Evolutionary conservation across 441 rosid genomes (phyloP), one percentile per base, ranked within the genome.

Genomic region (Bruguiera hainesii): DNA sequence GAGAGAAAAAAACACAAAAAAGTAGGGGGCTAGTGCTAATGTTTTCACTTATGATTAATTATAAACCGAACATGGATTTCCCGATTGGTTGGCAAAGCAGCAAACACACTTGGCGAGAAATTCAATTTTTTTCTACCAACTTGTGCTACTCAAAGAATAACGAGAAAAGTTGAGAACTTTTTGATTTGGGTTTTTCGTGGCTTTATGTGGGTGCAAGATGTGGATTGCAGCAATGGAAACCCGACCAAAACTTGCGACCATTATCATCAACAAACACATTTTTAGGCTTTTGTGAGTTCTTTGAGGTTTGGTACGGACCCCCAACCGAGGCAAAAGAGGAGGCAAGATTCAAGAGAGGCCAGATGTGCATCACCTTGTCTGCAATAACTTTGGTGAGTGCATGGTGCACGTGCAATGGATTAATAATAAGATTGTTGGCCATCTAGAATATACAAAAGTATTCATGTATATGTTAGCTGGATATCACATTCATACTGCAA

Each of bases 381-480:
- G 19, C 37, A 25, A 71, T 65, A 64, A 50, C 23, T 56, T 31
- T 57, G 13, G 39, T 33, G 35, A 18, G 51, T 64, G 69, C 72
- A 72, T 53, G 77, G 60, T 73, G 71, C 83, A 79, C 83, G 80
- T 73, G 83, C 72, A 67, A 51, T 76, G 42, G 70, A 42, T 50
- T 55, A 7, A 67, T 67, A 11, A 67, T 59, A 26, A 61, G 11
- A 9, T 9, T 26, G 25, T 20, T 65, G 18, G 28, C 6, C 74
- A 37, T 35, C 61, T 63, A 71, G 72, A 70, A 67, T 48, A 57
- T 58, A 15, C 9, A 56, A 26, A 26, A 10, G 16, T 11, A 13
- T 11, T 10, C 3, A 39, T 3, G 5, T 42, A 42, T 0, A 42
- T 42, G 15, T 65, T 74, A 66, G 79, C 76, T 76, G 81, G 78